phyloP scores from a whole-genome alignment of 1,139 yeast species.

The Spathaspora sp. region DNA sequence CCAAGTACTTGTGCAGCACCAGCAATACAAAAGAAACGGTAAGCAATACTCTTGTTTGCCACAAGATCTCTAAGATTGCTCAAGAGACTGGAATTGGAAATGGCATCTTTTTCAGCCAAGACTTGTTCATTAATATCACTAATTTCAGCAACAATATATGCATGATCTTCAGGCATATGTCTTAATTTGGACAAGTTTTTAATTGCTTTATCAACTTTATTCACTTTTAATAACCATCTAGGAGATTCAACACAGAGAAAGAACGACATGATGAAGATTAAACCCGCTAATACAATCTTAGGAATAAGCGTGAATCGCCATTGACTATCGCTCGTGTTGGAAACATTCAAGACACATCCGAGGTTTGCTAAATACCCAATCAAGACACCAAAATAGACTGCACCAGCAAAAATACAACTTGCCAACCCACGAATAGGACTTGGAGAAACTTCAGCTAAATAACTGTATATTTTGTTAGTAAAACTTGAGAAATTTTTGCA shows the following conservation, averaged over 20 bases:
- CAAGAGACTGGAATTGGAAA: constrained; percentile 23
- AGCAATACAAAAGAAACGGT: constrained; percentile 46
- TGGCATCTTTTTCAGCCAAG: constrained; percentile 36
- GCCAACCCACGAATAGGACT: constrained; percentile 52
- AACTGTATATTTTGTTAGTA: constrained; percentile 3
- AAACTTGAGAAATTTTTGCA: neutral
- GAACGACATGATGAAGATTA: constrained; percentile 36
- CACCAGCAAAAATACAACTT: constrained; percentile 52
- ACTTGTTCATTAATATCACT: constrained; percentile 51
- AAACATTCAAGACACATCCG: constrained; percentile 37
- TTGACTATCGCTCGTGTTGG: constrained; percentile 25
- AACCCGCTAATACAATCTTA: constrained; percentile 43
- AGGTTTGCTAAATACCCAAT: constrained; percentile 50
- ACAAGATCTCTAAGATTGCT: constrained; percentile 33
- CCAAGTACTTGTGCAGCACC: constrained; percentile 50
- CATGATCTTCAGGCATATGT: constrained; percentile 49
- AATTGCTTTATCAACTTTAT: constrained; percentile 35
- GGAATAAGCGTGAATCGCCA: constrained; percentile 40
- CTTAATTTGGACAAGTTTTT: constrained; percentile 45
- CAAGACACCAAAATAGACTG: constrained; percentile 56
- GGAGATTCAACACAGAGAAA: constrained; percentile 44
- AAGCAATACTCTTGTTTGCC: constrained; percentile 35
- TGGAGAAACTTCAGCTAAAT: constrained; percentile 53
- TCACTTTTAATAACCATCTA: constrained; percentile 44
- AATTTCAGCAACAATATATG: constrained; percentile 52